Conservation (phyloP, 495 filamentous ascomycete genomes). For the Parathielavia appendiculata region DNA sequence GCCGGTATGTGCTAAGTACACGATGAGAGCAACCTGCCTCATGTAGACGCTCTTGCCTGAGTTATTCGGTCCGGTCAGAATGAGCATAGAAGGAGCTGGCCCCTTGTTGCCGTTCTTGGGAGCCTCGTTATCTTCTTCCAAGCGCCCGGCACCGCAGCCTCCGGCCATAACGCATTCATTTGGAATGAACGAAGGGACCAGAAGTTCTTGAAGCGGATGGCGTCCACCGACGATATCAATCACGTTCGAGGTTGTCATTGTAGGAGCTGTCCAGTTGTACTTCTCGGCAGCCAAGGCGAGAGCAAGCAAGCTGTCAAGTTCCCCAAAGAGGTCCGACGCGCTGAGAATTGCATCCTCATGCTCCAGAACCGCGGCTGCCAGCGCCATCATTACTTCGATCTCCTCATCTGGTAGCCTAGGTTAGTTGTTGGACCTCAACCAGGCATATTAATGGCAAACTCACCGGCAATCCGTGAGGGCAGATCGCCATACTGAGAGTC, state of each 20-base stretch:
- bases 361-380: constrained; percentile 66
- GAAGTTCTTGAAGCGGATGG: constrained; percentile 84
- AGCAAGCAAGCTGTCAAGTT: constrained; percentile 84
- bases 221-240: constrained; percentile 77
- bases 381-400: constrained; percentile 79
- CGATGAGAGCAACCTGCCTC: constrained; percentile 91
- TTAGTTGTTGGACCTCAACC: neutral
- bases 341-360: constrained; percentile 61
- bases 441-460: constrained; percentile 14
- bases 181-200: constrained; percentile 78
- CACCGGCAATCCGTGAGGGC: constrained; percentile 76
- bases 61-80: constrained; percentile 91
- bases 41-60: constrained; percentile 96
- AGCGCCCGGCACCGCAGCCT: constrained; percentile 43
- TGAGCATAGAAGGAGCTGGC: constrained; percentile 61
- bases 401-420: constrained; percentile 60
- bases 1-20: constrained; percentile 89
- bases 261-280: constrained; percentile 67
- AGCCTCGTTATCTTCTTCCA: neutral
- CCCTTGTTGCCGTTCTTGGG: constrained; percentile 16
- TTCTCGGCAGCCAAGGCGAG: constrained; percentile 71
- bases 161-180: constrained; percentile 71
- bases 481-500: constrained; percentile 81
- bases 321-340: constrained; percentile 73
- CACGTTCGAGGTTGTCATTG: constrained; percentile 65